phyloP scores from a whole-genome alignment of 2,329 filamentous ascomycete genomes.

The Penicillium sp. region DNA sequence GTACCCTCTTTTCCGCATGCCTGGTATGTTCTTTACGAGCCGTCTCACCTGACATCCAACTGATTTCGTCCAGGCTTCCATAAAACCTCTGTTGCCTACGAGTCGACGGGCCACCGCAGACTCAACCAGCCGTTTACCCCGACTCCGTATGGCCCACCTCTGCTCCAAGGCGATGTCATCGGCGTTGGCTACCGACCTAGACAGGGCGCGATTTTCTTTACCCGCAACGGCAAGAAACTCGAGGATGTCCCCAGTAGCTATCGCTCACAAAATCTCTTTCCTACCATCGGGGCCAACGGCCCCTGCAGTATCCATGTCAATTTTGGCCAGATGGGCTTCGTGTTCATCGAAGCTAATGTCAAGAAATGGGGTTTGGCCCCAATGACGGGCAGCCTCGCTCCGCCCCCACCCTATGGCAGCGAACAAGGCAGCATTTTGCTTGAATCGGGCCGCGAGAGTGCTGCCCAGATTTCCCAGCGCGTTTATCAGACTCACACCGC shows the following conservation, averaged over 20 bases:
- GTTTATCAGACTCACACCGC: conserved; percentile 63
- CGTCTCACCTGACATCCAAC: background rate
- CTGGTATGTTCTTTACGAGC: conserved; percentile 60
- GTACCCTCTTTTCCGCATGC: conserved; percentile 89
- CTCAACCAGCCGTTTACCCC: conserved; percentile 88
- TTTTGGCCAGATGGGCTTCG: conserved; percentile 95
- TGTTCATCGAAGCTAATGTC: conserved; percentile 98
- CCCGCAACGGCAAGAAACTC: conserved; percentile 93
- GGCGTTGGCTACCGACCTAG: conserved; percentile 93
- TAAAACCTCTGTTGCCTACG: conserved; percentile 88
- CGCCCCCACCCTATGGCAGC: conserved; percentile 92
- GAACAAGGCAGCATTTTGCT: conserved; percentile 95
- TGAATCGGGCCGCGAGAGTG: conserved; percentile 70
- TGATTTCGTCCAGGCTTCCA: conserved; percentile 67
- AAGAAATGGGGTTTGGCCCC: conserved; percentile 99
- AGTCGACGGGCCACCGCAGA: conserved; percentile 80
- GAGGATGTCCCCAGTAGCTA: conserved; percentile 92
- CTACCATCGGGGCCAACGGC: conserved; percentile 92
- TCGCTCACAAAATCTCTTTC: conserved; percentile 96
- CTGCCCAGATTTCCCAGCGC: conserved; percentile 38
- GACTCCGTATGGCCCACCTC: conserved; percentile 76
- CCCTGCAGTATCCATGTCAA: conserved; percentile 93
- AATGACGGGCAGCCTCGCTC: conserved; percentile 90
- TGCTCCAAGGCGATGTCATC: conserved; percentile 91
- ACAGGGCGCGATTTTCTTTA: conserved; percentile 95